Evolutionary conservation across 768 basidiomycete genomes (phyloP).

Genomic region (Mycena filopes): DNA sequence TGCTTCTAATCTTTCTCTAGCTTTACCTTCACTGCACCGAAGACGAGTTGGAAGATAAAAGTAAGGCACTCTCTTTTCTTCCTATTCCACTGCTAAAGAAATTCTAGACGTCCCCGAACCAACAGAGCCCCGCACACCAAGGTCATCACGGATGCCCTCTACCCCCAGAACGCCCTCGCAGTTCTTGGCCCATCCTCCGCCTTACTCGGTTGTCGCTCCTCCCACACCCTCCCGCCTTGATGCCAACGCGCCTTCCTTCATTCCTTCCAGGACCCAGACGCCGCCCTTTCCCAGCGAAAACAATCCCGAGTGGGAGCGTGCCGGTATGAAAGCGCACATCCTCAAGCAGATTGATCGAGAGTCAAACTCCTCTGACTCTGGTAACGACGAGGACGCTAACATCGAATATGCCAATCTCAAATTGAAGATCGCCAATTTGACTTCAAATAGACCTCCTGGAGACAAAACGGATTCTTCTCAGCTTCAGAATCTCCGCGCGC

Average conservation of each 20-base stretch:
- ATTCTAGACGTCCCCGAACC: conserved; percentile 28
- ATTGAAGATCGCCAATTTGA: conserved; percentile 62
- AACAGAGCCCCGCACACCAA: conserved; percentile 40
- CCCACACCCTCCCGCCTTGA: conserved; percentile 45
- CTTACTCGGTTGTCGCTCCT: conserved; percentile 20
- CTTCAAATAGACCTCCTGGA: conserved; percentile 43
- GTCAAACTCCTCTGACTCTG: conserved; percentile 40
- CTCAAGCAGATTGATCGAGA: conserved; percentile 33
- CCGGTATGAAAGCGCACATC: conserved; percentile 34
- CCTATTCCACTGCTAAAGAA: neutral
- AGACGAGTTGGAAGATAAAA: conserved; percentile 61
- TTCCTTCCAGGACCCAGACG: conserved; percentile 42
- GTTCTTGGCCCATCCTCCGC: conserved; percentile 39
- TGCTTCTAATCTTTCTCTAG: conserved; percentile 49
- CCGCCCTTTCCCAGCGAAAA: conserved; percentile 25
- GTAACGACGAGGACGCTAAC: conserved; percentile 63
- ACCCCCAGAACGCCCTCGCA: conserved; percentile 48
- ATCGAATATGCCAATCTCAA: conserved; percentile 71
- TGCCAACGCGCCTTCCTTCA: conserved; percentile 51
- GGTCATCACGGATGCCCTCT: conserved; percentile 21
- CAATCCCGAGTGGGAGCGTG: conserved; percentile 28
- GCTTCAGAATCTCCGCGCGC: conserved; percentile 54
- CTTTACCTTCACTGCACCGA: conserved; percentile 72
- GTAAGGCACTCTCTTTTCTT: conserved; percentile 38
- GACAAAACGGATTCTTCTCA: conserved; percentile 41